Evolutionary conservation across 768 basidiomycete genomes (phyloP).

Genomic region (Mycena epipterygia): DNA sequence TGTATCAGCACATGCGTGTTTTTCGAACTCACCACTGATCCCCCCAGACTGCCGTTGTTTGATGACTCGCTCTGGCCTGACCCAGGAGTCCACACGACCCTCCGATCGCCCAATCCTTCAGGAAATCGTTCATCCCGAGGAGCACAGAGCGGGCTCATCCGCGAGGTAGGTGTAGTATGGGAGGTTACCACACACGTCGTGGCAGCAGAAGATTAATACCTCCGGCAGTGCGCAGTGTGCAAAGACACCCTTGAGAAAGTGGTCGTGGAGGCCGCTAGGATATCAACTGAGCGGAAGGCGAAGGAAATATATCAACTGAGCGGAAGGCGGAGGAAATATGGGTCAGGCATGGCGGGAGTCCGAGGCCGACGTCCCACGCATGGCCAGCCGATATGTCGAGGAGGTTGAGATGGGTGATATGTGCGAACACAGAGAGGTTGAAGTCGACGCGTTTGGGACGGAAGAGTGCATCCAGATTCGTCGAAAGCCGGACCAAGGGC

Average conservation of each 20-base stretch:
- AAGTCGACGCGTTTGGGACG: background rate
- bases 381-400: background rate
- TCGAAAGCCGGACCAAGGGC: background rate
- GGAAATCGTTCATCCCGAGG: background rate
- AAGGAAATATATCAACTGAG: background rate
- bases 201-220: background rate
- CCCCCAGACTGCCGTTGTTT: constrained; percentile 1
- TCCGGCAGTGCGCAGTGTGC: background rate
- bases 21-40: background rate
- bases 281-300: background rate
- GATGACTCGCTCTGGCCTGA: constrained; percentile 1
- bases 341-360: background rate
- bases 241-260: background rate
- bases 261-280: background rate
- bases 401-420: background rate
- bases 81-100: background rate
- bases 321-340: constrained; percentile 1
- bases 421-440: background rate
- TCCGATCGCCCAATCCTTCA: background rate
- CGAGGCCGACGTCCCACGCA: background rate
- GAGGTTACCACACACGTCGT: background rate
- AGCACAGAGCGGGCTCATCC: constrained; percentile 6
- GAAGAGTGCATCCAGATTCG: background rate
- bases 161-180: background rate
- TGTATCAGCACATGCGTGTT: background rate